A percentile compares a stretch with the other conserved stretches of the same genome.
Evolutionary conservation across 331 rosid genomes (phyloP).

Genomic region (Dryas integrifolia): DNA sequence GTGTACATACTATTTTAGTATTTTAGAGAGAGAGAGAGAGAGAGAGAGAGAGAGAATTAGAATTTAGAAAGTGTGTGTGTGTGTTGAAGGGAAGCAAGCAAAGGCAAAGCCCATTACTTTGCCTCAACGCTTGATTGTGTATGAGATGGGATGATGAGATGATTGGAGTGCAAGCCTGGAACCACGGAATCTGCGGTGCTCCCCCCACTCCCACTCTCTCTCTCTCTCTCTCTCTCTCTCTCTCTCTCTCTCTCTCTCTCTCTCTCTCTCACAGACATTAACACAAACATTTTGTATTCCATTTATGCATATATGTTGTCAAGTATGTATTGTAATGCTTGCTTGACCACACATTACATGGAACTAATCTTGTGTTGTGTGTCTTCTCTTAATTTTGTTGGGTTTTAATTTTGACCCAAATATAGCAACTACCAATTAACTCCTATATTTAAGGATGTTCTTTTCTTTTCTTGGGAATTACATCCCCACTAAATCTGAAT

Average conservation of each 20-base stretch:
- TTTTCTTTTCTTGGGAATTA: neutral
- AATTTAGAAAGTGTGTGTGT: slow-evolving; percentile 18
- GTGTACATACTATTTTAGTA: slow-evolving; percentile 8
- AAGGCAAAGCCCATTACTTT: slow-evolving; percentile 43
- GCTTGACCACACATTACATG: slow-evolving; percentile 39
- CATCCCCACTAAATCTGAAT: slow-evolving; percentile 10
- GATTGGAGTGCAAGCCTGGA: slow-evolving; percentile 91
- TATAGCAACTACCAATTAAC: neutral
- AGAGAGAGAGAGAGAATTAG: slow-evolving; percentile 3
- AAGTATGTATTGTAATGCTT: slow-evolving; percentile 33
- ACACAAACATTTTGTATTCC: neutral
- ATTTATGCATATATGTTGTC: slow-evolving; percentile 1
- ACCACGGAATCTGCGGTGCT: slow-evolving; percentile 79
- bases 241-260: slow-evolving; percentile 12
- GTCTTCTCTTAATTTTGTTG: neutral
- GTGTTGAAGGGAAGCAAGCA: slow-evolving; percentile 28
- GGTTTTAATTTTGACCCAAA: neutral
- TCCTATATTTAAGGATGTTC: slow-evolving; percentile 2
- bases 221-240: neutral
- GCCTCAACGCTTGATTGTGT: slow-evolving; percentile 45
- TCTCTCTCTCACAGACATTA: neutral
- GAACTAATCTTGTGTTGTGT: slow-evolving; percentile 18
- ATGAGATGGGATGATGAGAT: slow-evolving; percentile 27
- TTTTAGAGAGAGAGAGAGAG: slow-evolving; percentile 18
- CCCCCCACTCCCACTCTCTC: slow-evolving; percentile 37